A percentile compares a stretch with the other conserved stretches of the same genome.
phyloP scores from a whole-genome alignment of 768 basidiomycete genomes.

The Kwoniella pini region DNA sequence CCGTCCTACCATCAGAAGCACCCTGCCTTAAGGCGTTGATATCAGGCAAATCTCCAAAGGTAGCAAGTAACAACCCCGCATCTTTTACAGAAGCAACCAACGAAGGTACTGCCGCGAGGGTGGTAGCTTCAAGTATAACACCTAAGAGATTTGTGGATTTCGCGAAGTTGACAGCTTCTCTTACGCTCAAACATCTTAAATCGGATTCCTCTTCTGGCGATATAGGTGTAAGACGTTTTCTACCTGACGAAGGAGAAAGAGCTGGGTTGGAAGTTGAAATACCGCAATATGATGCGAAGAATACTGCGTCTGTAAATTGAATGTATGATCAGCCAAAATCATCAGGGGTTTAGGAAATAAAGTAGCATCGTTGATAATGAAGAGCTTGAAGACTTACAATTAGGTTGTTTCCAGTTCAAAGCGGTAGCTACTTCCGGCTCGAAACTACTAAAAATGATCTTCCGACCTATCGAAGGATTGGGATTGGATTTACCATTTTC shows the following conservation, averaged over 20 bases:
- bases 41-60: conserved; percentile 66
- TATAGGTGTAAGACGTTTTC: conserved; percentile 33
- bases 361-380: too few species aligned
- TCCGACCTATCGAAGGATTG: conserved; percentile 59
- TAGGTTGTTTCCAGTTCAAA: conserved; percentile 98
- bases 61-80: conserved; percentile 80
- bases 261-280: conserved; percentile 54
- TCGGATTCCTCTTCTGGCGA: conserved; percentile 56
- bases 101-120: conserved; percentile 84
- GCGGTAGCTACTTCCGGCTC: conserved; percentile 85
- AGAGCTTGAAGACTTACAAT: conserved; percentile 63
- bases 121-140: conserved; percentile 79
- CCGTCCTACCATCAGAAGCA: conserved; percentile 39
- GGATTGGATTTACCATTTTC: conserved; percentile 60
- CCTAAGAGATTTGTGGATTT: conserved; percentile 90
- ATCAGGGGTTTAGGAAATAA: too few species aligned
- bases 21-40: conserved; percentile 48
- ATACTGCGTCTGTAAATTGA: conserved; percentile 64
- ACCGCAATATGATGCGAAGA: conserved; percentile 88
- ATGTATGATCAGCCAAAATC: too few species aligned
- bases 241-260: background rate
- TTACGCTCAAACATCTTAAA: conserved; percentile 66
- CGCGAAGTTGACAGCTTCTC: conserved; percentile 90
- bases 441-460: conserved; percentile 89
- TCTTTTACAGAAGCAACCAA: conserved; percentile 85